Conservation (phyloP, 768 basidiomycete species). For the Mycena galericulata region DNA sequence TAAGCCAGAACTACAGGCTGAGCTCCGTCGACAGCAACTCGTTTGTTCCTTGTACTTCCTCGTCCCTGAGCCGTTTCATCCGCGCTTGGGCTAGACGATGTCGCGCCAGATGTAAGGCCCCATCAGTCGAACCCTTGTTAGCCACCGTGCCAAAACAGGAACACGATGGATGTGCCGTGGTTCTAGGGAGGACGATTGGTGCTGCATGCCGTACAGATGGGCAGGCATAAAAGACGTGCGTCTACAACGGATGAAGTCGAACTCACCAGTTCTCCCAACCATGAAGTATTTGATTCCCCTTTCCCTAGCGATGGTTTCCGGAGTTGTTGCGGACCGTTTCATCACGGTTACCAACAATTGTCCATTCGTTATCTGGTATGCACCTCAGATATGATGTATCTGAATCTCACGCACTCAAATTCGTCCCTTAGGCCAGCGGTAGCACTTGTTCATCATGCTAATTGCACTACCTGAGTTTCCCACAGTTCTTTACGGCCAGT, state of each 20-base stretch:
- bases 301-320: constrained; percentile 10
- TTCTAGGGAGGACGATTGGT: neutral
- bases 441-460: neutral
- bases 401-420: neutral
- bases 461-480: neutral
- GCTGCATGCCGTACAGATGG: neutral
- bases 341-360: constrained; percentile 21
- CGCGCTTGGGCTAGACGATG: neutral
- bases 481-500: constrained; percentile 16
- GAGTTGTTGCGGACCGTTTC: constrained; percentile 9
- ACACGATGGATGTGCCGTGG: neutral
- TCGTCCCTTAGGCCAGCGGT: constrained; percentile 18
- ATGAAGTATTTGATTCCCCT: constrained; percentile 13
- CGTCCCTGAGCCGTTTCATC: neutral
- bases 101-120: neutral
- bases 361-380: constrained; percentile 19
- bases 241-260: constrained; percentile 5
- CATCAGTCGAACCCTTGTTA: neutral
- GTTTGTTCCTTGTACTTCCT: too few species aligned
- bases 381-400: neutral
- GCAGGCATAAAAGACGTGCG: constrained; percentile 7
- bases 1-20: too few species aligned
- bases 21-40: too few species aligned
- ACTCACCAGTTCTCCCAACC: neutral
- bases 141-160: neutral